Evolutionary conservation across 1,284 basidiomycete species (phyloP), one percentile per base, ranked within the genome.

Genomic region (Tausonia pullulans): DNA sequence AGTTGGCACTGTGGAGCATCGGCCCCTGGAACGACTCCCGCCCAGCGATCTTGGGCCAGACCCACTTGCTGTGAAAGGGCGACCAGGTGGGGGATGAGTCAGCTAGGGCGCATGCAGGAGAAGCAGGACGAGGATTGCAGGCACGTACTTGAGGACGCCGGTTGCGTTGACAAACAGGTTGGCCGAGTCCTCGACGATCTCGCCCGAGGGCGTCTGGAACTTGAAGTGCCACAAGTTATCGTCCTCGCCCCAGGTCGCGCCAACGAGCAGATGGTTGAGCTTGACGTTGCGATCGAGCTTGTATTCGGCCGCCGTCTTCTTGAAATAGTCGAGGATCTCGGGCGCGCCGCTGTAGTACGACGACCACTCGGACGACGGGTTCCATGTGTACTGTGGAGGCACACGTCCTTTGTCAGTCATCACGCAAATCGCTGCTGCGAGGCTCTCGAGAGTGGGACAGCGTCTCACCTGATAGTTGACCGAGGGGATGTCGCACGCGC

Each of bases 1-100:
- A 76, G 13, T 69, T 61, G 27, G 70, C 70, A 13, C 70, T 72
- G 62, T 76, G 74, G 13, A 71, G 69, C 43, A 73, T 68, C 14
- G 62, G 48, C 13, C 74, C 74, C 49, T 72, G 69, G 68, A 73
- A 76, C 8, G 60, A 59, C 9, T 73, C 70, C 46, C 71, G 68
- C 4, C 73, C 73, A 0, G 69, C 67, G 16, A 74, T 68, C 10
- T 69, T 64, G 27, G 74, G 74, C 55, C 55, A 57, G 55, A 45
- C 44, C 55, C 55, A 57, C 44, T 57, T 57, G 55, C 55, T 57
- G 39, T 11, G 11, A 41, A 16, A 7, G n/a, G 10, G 39, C 6
- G 7, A 57, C 10, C 6, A 57, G 27, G 44, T 9, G 39, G 49
- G 9, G n/a, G 10, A 50, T 10, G 10, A 50, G n/a, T 9, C 49